Base-by-base conservation (phyloP, 768 basidiomycete genomes). In the Terana coerulea region DNA sequence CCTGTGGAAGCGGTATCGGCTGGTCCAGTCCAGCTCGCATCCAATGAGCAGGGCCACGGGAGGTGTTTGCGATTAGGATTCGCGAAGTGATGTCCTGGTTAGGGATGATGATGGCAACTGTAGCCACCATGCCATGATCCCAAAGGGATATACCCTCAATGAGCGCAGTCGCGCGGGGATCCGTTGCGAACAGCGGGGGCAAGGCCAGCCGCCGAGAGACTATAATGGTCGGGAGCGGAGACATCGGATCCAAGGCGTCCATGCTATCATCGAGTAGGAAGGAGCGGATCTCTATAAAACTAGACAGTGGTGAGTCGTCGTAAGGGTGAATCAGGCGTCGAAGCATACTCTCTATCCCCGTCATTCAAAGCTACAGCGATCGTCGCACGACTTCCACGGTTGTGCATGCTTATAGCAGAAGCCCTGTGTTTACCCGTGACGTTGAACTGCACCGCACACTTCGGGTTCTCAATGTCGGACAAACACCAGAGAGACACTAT, bases 401-500 rank as follows among this genome's bases (percentile, higher is more conserved):
- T 28, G 9, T 28, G 37, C 17, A 59, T 19, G 37, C 51, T 49
- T 6, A 64, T 47, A 37, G 59, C 54, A 25, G 60, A 61, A 34
- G 51, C 58, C 30, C 61, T 48, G 41, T 63, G 63, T 21, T 57
- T 57, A 8, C 65, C 65, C 12, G 52, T 53, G n/a, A 59, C 51
- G 46, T 67, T 64, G 22, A 64, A 57, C 10, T 43, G 49, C 43
- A 59, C 59, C 2, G 61, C 57, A 29, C 63, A 60, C 53, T 61
- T 63, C 31, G 54, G 43, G 48, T 59, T 41, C 5, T 61, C 55
- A 25, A 65, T 36, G 58, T 68, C 64, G n/a, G 60, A 61, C 24
- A 72, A 54, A 40, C 69, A 74, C 75, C 78, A 79, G 10, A 81
- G 59, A 10, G 70, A 72, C 19, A 82, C 58, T 26, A 67, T 64